phyloP scores from a whole-genome alignment of 1,284 basidiomycete genomes.

The Microstroma glucosiphilum region DNA sequence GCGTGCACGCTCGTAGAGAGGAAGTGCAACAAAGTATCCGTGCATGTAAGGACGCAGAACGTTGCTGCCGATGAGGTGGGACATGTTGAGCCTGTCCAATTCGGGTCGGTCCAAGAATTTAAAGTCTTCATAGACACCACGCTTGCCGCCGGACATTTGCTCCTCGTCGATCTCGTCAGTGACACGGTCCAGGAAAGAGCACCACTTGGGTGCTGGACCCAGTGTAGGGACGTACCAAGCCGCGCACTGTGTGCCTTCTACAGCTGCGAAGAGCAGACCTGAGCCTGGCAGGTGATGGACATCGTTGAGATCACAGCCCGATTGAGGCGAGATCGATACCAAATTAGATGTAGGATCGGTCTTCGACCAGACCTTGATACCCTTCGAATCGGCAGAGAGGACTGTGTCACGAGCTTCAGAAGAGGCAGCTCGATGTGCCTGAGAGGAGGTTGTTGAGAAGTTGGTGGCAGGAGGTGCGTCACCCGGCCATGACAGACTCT shows the following conservation, averaged over 20 bases:
- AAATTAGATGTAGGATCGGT: conserved; percentile 74
- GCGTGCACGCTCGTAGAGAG: conserved; percentile 89
- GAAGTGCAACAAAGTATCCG: conserved; percentile 92
- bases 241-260: conserved; percentile 47
- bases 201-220: conserved; percentile 94
- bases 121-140: conserved; percentile 79
- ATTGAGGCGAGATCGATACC: conserved; percentile 81
- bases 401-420: conserved; percentile 43
- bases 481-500: conserved; percentile 81
- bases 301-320: conserved; percentile 63
- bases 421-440: conserved; percentile 53
- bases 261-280: conserved; percentile 44
- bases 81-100: conserved; percentile 66
- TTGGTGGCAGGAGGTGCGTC: conserved; percentile 44
- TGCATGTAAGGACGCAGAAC: conserved; percentile 99
- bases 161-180: conserved; percentile 75
- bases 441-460: conserved; percentile 7
- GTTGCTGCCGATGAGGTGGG: conserved; percentile 87
- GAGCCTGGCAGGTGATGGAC: conserved; percentile 47
- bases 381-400: conserved; percentile 45
- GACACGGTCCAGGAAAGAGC: conserved; percentile 92
- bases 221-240: conserved; percentile 79
- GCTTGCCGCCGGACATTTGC: conserved; percentile 58
- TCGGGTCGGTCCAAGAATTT: conserved; percentile 91
- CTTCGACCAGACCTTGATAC: conserved; percentile 60